These are phyloP conservation scores for Handroanthus guayacan DNA, from an alignment of 257 asterid genomes.

Conservation along the genomic window DNA sequence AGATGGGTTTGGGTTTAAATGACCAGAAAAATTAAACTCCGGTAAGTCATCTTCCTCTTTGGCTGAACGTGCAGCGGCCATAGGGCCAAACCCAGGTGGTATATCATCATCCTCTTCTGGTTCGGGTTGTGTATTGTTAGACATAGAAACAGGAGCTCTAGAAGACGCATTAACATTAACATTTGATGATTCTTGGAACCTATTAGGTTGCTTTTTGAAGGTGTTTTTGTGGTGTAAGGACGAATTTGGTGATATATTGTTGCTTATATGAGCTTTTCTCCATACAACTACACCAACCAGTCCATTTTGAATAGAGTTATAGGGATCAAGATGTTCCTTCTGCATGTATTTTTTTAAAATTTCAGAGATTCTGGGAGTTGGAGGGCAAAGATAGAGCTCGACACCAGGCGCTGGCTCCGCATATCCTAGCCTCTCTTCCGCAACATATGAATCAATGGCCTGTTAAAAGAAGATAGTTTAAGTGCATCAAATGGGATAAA, in stretches of 20 bases:
- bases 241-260: constrained; percentile 79
- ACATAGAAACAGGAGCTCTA: constrained; percentile 42
- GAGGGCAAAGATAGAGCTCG: constrained; percentile 89
- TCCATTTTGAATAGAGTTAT: constrained; percentile 61
- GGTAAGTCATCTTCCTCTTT: constrained; percentile 91
- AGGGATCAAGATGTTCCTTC: constrained; percentile 50
- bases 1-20: constrained; percentile 45
- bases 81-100: constrained; percentile 98
- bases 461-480: constrained; percentile 30
- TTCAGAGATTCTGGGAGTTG: constrained; percentile 54
- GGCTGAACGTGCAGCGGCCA: constrained; percentile 39
- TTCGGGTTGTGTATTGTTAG: constrained; percentile 3
- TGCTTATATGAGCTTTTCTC: constrained; percentile 83
- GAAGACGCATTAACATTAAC: constrained; percentile 40
- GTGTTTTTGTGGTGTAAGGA: constrained; percentile 68
- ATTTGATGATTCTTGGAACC: constrained; percentile 61
- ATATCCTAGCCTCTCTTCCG: constrained; percentile 86
- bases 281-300: constrained; percentile 94
- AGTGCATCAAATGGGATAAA: neutral
- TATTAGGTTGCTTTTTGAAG: constrained; percentile 69
- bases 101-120: constrained; percentile 70
- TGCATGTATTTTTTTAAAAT: constrained; percentile 67
- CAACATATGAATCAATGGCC: constrained; percentile 72
- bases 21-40: constrained; percentile 77
- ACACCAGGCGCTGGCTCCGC: constrained; percentile 86